These are phyloP conservation scores for Pythium folliculosum DNA, from an alignment of 352 stramenopile species.

Conservation along the genomic window DNA sequence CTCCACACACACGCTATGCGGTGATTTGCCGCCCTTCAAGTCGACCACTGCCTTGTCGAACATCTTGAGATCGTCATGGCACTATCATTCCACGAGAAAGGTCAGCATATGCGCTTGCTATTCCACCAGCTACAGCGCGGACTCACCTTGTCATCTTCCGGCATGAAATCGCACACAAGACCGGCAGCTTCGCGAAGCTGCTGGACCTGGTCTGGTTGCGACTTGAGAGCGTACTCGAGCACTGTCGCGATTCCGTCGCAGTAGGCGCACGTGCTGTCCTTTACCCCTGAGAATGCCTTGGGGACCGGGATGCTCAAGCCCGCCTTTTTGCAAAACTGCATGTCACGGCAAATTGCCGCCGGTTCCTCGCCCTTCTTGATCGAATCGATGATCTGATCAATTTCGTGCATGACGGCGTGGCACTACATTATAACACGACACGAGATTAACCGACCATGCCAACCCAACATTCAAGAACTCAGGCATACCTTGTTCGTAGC, in stretches of 20 bases:
- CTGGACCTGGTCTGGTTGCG: constrained; percentile 61
- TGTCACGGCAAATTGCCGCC: constrained; percentile 60
- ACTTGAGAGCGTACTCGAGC: constrained; percentile 52
- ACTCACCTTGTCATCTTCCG: constrained; percentile 59
- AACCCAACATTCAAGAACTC: neutral
- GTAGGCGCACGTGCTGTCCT: constrained; percentile 55
- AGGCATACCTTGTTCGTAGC: constrained; percentile 57
- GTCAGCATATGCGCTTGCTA: neutral
- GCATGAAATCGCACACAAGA: constrained; percentile 67
- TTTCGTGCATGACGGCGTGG: constrained; percentile 56
- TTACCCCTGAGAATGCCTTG: neutral
- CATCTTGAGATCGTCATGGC: constrained; percentile 68
- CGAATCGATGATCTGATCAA: constrained; percentile 62
- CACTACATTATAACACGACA: constrained; percentile 41
- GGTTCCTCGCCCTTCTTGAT: constrained; percentile 66
- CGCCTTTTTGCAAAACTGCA: constrained; percentile 52
- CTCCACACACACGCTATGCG: constrained; percentile 54
- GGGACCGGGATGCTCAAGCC: neutral
- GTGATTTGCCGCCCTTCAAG: constrained; percentile 58
- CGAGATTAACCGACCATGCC: neutral
- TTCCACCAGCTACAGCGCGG: neutral
- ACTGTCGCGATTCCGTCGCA: constrained; percentile 69
- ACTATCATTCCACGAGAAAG: constrained; percentile 32
- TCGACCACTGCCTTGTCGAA: constrained; percentile 57
- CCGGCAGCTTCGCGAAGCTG: constrained; percentile 62